phyloP scores from a whole-genome alignment of 1,284 basidiomycete species.

The Malassezia vespertilionis region DNA sequence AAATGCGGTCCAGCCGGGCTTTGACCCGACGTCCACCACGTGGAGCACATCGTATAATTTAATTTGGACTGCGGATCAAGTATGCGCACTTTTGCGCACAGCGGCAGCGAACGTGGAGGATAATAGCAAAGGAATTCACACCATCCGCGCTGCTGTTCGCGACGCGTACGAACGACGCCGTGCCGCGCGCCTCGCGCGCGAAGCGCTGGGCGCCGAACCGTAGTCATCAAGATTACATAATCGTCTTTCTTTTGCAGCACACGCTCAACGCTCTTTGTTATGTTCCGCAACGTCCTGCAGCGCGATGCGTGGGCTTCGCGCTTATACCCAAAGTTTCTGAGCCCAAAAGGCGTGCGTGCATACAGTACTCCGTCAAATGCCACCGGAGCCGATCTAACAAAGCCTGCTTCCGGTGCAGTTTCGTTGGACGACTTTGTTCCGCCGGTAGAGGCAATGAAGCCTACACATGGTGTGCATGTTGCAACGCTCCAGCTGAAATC shows the following conservation, averaged over 20 bases:
- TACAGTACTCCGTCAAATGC: too few relatives aligned
- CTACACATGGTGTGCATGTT: conserved; percentile 64
- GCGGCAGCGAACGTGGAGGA: conserved; percentile 27
- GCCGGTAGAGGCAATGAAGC: background rate
- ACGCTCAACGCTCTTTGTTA: too few relatives aligned
- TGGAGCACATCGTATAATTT: conserved; percentile 44
- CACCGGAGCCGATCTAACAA: too few relatives aligned
- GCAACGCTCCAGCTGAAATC: conserved; percentile 74
- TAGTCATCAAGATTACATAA: too few relatives aligned
- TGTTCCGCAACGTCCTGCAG: too few relatives aligned
- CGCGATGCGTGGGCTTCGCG: too few relatives aligned
- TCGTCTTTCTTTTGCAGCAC: too few relatives aligned
- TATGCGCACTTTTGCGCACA: conserved; percentile 26
- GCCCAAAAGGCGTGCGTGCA: too few relatives aligned
- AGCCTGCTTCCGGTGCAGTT: too few relatives aligned
- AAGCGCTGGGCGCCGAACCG: too few relatives aligned
- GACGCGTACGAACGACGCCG: conserved; percentile 13
- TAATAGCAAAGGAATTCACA: conserved; percentile 7
- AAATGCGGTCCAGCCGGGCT: conserved; percentile 24
- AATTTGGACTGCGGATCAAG: conserved; percentile 39
- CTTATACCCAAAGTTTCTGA: too few relatives aligned
- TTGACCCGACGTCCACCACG: conserved; percentile 29
- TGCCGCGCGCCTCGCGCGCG: conserved; percentile 7
- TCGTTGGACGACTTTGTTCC: background rate
- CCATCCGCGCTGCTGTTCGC: conserved; percentile 16